A percentile compares a stretch with the other conserved stretches of the same genome.
phyloP scores from a whole-genome alignment of 371 early-diverging fungal genomes.

The Cladochytrium tenue region DNA sequence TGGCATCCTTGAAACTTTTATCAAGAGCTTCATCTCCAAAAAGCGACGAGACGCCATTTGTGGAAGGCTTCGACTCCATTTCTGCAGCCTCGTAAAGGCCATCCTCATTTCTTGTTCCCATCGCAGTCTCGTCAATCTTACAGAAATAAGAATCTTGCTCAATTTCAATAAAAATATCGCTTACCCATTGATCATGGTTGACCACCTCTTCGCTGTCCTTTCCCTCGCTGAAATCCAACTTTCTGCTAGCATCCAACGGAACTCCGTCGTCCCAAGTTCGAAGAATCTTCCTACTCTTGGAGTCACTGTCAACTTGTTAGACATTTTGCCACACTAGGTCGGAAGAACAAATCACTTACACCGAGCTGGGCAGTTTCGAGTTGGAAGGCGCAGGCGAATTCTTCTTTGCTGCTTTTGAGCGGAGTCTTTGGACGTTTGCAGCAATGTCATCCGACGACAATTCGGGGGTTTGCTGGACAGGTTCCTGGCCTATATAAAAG shows the following conservation, averaged over 20 bases:
- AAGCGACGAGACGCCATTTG: too few relatives aligned
- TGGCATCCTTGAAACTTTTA: too few relatives aligned
- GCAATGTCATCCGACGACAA: neutral
- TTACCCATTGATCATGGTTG: conserved; percentile 17
- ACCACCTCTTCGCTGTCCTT: conserved; percentile 2
- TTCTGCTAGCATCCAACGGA: conserved; percentile 5
- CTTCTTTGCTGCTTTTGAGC: conserved; percentile 1
- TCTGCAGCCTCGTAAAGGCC: conserved; percentile 85
- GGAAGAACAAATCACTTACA: too few relatives aligned
- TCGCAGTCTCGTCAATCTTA: conserved; percentile 11
- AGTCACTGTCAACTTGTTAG: conserved; percentile 5
- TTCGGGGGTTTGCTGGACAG: neutral
- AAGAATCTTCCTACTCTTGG: conserved; percentile 15
- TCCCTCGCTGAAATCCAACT: conserved; percentile 29
- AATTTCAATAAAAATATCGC: neutral
- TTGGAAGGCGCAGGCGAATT: too few relatives aligned
- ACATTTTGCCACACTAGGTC: too few relatives aligned
- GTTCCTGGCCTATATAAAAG: too few relatives aligned
- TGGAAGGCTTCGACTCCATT: conserved; percentile 58
- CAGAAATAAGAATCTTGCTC: too few relatives aligned
- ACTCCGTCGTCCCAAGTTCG: conserved; percentile 23
- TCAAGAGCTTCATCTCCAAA: too few relatives aligned
- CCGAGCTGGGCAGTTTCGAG: too few relatives aligned
- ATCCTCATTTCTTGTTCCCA: conserved; percentile 56
- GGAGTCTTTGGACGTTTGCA: conserved; percentile 15